Base-by-base conservation (phyloP, 495 filamentous ascomycete species). In the Pyronema omphalodes region DNA sequence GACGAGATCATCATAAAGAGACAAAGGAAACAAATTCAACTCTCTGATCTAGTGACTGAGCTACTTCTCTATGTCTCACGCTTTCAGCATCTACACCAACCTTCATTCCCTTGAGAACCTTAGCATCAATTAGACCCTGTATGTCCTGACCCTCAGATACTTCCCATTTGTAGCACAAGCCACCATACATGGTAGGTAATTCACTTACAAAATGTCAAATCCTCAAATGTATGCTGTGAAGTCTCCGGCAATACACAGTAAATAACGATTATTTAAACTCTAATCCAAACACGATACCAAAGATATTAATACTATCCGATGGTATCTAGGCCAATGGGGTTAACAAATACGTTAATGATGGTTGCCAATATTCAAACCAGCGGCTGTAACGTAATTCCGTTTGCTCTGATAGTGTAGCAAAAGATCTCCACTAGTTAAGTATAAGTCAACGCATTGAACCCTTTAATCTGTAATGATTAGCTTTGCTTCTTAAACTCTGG, bases 201-300 rank as follows among this genome's bases (percentile, higher is more conserved):
- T 3, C 9, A 71, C 75, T 69, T 72, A 79, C 75, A 59, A 65
- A 80, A 80, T 0, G 79, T 74, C 35, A 82, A 58, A 59, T 83
- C 80, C 67, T 82, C 78, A 11, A 83, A 66, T 1, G 78, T 82
- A 9, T 77, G 68, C 11, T 73, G 74, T 41, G 71, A 63, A 1
- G 80, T 82, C 63, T 82, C 79, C 5, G 78, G 78, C 67, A 79
- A 81, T 58, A 82, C 70, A 56, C 80, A 76, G 58, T 71, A 82
- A 48, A 83, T 70, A 56, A 81, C 76, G n/a, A 67, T 47, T 12
- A 75, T 66, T 54, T 82, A 77, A 48, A 76, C 75, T 0, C 64
- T 69, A 46, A 82, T 66, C 73, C 76, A 81, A 66, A 70, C 71
- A 67, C 72, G 76, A 67, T 82, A 82, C 34, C 78, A 74, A 37